Percentiles rank a stretch among this genome's conserved stretches.
phyloP scores from a whole-genome alignment of 495 filamentous ascomycete species.

The Hypoxylon trugodes region DNA sequence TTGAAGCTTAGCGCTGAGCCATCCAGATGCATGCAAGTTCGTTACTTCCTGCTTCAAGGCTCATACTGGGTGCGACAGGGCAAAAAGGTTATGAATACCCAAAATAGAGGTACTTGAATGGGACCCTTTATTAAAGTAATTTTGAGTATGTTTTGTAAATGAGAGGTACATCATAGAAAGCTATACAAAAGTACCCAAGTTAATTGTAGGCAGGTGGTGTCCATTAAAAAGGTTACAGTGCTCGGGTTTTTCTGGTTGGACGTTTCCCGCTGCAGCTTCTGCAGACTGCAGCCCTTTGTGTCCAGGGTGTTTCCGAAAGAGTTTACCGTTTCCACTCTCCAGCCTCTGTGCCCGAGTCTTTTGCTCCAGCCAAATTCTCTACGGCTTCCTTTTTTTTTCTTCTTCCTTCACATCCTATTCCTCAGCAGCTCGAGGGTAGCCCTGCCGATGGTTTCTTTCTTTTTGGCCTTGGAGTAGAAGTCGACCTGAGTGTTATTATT shows the following conservation, averaged over 20 bases:
- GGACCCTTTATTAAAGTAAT: background rate
- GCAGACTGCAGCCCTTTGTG: conserved; percentile 28
- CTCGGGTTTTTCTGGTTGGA: conserved; percentile 22
- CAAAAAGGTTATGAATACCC: conserved; percentile 20
- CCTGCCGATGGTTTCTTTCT: conserved; percentile 41
- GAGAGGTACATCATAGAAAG: background rate
- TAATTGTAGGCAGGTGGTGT: background rate
- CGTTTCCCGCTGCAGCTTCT: conserved; percentile 17
- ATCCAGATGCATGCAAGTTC: conserved; percentile 25
- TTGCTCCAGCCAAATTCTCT: conserved; percentile 26
- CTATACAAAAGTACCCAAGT: background rate
- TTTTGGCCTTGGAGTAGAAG: conserved; percentile 42
- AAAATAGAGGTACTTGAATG: conserved; percentile 4
- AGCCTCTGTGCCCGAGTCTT: conserved; percentile 36
- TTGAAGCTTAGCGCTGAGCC: conserved; percentile 38
- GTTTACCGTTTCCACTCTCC: conserved; percentile 26
- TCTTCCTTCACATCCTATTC: conserved; percentile 32
- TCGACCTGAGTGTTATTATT: conserved; percentile 35
- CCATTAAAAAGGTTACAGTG: conserved; percentile 31
- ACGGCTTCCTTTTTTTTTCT: conserved; percentile 33
- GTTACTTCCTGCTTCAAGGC: conserved; percentile 21
- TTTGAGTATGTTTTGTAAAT: background rate
- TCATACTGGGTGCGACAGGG: conserved; percentile 13
- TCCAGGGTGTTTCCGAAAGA: conserved; percentile 40
- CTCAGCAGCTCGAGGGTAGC: conserved; percentile 35